Percentiles rank a stretch among this genome's conserved stretches.
Evolutionary conservation across 768 basidiomycete species (phyloP).

Genomic region (Mycena albidolilacea): DNA sequence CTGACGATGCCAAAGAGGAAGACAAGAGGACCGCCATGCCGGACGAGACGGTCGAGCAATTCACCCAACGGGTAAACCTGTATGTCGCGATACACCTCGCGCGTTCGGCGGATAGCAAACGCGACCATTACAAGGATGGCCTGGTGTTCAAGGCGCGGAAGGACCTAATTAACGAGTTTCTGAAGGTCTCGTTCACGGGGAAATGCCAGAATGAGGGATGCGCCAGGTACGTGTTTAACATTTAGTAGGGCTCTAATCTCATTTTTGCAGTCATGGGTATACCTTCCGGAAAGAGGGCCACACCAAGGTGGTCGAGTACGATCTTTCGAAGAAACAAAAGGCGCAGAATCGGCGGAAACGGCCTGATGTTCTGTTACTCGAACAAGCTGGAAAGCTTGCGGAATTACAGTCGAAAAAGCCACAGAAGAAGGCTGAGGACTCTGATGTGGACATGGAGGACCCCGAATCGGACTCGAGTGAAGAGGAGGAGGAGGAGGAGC

Average conservation of each 20-base stretch:
- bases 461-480: slow-evolving; percentile 53
- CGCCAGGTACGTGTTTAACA: slow-evolving; percentile 74
- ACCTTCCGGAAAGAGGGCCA: slow-evolving; percentile 95
- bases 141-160: slow-evolving; percentile 91
- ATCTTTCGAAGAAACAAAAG: slow-evolving; percentile 87
- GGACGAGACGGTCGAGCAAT: slow-evolving; percentile 74
- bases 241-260: background rate
- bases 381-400: slow-evolving; percentile 55
- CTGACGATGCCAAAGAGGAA: slow-evolving; percentile 52
- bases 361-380: slow-evolving; percentile 81
- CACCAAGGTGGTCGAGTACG: slow-evolving; percentile 96
- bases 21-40: slow-evolving; percentile 61
- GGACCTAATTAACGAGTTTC: slow-evolving; percentile 84
- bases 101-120: slow-evolving; percentile 66
- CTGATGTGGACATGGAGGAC: slow-evolving; percentile 67
- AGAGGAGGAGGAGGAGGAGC: slow-evolving; percentile 51
- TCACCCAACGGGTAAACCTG: slow-evolving; percentile 72
- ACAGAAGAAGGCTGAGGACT: slow-evolving; percentile 51
- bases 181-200: slow-evolving; percentile 75
- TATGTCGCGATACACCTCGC: slow-evolving; percentile 74
- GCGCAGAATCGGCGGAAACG: slow-evolving; percentile 69
- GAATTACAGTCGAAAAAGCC: slow-evolving; percentile 43
- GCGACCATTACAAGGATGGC: slow-evolving; percentile 91
- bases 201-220: slow-evolving; percentile 87
- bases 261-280: slow-evolving; percentile 72